Base-by-base conservation (phyloP, 345 rosid genomes). In the Acer saccharum region DNA sequence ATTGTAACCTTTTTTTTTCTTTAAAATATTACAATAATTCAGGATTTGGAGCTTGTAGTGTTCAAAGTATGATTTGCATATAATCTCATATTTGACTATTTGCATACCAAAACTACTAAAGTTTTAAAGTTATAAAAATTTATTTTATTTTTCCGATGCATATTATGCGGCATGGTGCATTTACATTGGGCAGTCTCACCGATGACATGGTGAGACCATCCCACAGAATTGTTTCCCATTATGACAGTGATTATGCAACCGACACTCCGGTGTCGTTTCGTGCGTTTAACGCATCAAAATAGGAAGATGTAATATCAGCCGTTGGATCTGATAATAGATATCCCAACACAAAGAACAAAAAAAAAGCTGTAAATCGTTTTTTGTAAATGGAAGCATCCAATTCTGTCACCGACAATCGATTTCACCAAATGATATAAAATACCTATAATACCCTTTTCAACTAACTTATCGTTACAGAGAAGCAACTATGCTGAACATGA, bases 361-460 rank as follows among this genome's bases (percentile, higher is more conserved):
- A 58, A n/a, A 50, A 29, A 48, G 69, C 62, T 7, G 63, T 17
- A 68, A 2, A 0, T 2, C 27, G 14, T n/a, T 46, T 64, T 64
- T 18, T 3, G 21, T 3, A 27, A 65, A 64, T 64, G 41, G 12
- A 74, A 74, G 63, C 78, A 52, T 75, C 55, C 65, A 8, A 66
- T 66, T 69, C 65, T 3, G 69, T 17, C 74, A 69, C 79, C 79
- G 79, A 68, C 79, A 76, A 55, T 13, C 29, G 10, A 18, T 68
- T 41, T 4, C 41, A 39, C 16, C 41, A 18, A 2, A 2, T 4
- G n/a, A 74, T n/a, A n/a, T 0, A 25, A 35, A 61, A 39, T 80
- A 12, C 64, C 84, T 71, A 54, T 10, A 44, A 50, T 65, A 68
- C 61, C 81, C 84, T 73, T 81, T 61, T 72, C 64, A 77, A 71